Percentiles rank a stretch among this genome's conserved stretches.
These are phyloP conservation scores for Scutellaria barbata DNA, from an alignment of 257 asterid genomes.

Conservation along the genomic window DNA sequence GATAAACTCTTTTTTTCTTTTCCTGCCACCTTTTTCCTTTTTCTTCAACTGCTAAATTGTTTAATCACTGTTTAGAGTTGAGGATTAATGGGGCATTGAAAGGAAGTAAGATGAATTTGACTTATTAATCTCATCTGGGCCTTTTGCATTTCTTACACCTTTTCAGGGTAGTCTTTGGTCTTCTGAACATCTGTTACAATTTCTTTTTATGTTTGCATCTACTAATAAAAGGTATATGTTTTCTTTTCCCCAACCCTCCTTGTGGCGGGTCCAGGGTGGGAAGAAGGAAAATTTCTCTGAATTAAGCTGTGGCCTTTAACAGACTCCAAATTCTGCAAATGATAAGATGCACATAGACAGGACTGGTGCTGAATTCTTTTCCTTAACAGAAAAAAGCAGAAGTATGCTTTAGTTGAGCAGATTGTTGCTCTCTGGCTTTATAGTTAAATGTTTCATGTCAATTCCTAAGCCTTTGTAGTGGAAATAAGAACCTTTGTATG, in stretches of 20 bases:
- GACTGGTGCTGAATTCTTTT: not conserved
- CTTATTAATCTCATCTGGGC: conserved; percentile 5
- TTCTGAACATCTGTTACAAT: not conserved
- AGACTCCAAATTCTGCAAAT: not conserved
- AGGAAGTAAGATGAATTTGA: conserved; percentile 18
- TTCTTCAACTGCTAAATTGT: conserved; percentile 16
- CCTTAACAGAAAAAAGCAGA: not conserved
- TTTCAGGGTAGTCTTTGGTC: conserved; percentile 11
- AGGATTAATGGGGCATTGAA: not conserved
- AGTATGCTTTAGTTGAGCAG: not conserved
- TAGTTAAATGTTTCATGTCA: not conserved
- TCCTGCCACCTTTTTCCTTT: not conserved
- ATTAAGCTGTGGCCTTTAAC: not conserved
- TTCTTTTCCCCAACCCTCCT: not conserved
- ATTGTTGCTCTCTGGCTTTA: conserved; percentile 15
- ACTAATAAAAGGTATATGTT: not conserved
- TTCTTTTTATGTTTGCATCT: conserved; percentile 4
- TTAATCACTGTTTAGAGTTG: conserved; percentile 7
- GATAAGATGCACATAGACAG: not conserved
- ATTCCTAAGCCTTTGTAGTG: not conserved
- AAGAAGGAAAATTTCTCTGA: not conserved
- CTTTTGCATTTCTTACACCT: conserved; percentile 15
- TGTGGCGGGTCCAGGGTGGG: not conserved
- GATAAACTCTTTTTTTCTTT: not conserved
- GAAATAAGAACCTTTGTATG: not conserved